Evolutionary conservation across 345 rosid genomes (phyloP).

Genomic region (Rhodamnia rubescens): DNA sequence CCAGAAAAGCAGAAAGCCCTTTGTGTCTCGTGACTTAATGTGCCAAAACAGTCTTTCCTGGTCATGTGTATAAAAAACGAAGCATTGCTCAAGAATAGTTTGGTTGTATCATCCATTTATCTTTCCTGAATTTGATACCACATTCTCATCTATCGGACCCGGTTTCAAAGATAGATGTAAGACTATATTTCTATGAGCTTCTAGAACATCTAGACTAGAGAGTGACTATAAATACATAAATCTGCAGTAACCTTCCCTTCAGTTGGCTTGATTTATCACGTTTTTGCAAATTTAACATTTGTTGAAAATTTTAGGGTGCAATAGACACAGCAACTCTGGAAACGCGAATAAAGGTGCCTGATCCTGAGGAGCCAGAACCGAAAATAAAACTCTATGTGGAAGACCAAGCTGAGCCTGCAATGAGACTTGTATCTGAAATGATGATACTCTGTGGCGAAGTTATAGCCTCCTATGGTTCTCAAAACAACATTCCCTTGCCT

Average conservation of each 20-base stretch:
- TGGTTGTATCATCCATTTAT: not conserved
- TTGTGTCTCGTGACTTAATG: not conserved
- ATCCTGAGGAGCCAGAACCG: conserved; percentile 84
- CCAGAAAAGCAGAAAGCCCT: not conserved
- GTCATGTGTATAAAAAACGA: not conserved
- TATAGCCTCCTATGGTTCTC: conserved; percentile 71
- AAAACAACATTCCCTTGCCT: conserved; percentile 70
- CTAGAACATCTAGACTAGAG: not conserved
- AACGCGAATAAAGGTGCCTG: conserved; percentile 73
- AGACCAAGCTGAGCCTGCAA: conserved; percentile 82
- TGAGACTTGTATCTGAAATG: conserved; percentile 96
- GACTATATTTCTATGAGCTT: not conserved
- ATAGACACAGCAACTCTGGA: conserved; percentile 77
- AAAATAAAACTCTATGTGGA: conserved; percentile 71
- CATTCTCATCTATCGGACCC: not conserved
- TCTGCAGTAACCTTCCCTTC: not conserved
- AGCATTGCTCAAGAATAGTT: not conserved
- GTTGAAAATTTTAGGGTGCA: conserved; percentile 52
- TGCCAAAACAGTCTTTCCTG: not conserved
- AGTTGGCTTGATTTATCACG: not conserved
- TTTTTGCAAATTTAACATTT: not conserved
- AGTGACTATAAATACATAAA: not conserved
- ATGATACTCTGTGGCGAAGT: conserved; percentile 97
- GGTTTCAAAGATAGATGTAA: not conserved
- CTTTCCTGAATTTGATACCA: not conserved